These are phyloP conservation scores for Chrysanthemum makinoi DNA, from an alignment of 129 eudicot species.

Conservation along the genomic window DNA sequence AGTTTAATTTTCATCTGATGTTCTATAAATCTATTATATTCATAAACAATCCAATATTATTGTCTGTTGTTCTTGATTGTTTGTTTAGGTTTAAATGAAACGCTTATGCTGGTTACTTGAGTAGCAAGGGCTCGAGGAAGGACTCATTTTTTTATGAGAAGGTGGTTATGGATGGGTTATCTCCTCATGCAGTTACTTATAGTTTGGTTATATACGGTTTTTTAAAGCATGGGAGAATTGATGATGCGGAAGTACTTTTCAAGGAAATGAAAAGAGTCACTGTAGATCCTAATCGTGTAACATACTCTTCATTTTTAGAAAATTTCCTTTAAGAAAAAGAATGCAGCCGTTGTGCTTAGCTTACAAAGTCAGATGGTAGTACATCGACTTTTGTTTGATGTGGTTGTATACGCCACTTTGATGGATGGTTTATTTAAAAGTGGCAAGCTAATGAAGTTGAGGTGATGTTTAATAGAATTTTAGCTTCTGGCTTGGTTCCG, in stretches of 20 bases:
- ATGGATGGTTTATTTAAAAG: slow-evolving; percentile 83
- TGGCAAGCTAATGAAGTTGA: slow-evolving; percentile 67
- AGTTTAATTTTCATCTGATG: background rate
- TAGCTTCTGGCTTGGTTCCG: background rate
- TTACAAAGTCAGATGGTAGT: slow-evolving; percentile 77
- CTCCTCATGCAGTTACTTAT: slow-evolving; percentile 66
- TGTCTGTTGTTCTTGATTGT: no score
- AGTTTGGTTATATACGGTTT: slow-evolving; percentile 63
- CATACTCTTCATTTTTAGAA: slow-evolving; percentile 54
- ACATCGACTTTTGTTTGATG: slow-evolving; percentile 68
- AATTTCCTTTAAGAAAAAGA: slow-evolving; percentile 33
- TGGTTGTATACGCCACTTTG: slow-evolving; percentile 56
- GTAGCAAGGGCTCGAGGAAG: slow-evolving; percentile 42
- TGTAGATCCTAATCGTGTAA: slow-evolving; percentile 71
- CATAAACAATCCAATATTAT: background rate
- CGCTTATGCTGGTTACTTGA: slow-evolving; percentile 48
- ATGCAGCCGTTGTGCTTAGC: slow-evolving; percentile 38
- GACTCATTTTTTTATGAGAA: slow-evolving; percentile 48
- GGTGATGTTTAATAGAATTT: slow-evolving; percentile 43
- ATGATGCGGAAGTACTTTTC: slow-evolving; percentile 58
- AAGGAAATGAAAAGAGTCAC: slow-evolving; percentile 48
- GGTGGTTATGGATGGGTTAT: slow-evolving; percentile 51
- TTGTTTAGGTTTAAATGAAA: no score
- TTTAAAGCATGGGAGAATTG: slow-evolving; percentile 53
- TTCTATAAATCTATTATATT: background rate